These are phyloP conservation scores for Leccinum pellstonianum DNA, from an alignment of 768 basidiomycete species.

Conservation along the genomic window DNA sequence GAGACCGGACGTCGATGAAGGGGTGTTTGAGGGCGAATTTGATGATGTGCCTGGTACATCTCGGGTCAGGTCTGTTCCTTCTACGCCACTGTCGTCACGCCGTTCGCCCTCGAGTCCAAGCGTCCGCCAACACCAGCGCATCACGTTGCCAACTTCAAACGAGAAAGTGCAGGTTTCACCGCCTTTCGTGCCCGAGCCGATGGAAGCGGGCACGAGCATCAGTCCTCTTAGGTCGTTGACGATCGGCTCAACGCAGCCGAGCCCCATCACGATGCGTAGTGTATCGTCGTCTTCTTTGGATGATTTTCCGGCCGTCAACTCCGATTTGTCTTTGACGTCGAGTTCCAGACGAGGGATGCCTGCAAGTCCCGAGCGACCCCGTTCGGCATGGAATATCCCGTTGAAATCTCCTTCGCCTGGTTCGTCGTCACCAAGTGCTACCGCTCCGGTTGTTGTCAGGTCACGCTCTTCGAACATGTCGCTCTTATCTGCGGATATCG, in stretches of 20 bases:
- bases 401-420: constrained; percentile 26
- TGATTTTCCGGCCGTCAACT: constrained; percentile 36
- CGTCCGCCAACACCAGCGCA: constrained; percentile 31
- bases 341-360: constrained; percentile 20
- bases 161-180: constrained; percentile 59
- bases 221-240: constrained; percentile 25
- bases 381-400: constrained; percentile 43
- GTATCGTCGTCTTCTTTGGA: constrained; percentile 26
- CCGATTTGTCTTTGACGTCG: constrained; percentile 28
- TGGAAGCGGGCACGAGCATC: constrained; percentile 47
- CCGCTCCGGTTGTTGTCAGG: constrained; percentile 10
- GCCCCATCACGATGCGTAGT: constrained; percentile 11
- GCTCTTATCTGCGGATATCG: constrained; percentile 16
- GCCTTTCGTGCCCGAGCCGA: constrained; percentile 48
- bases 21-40: constrained; percentile 55
- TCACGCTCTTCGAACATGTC: constrained; percentile 12
- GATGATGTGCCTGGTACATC: constrained; percentile 15
- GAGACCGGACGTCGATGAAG: constrained; percentile 42
- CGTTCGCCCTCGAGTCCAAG: constrained; percentile 21
- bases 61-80: constrained; percentile 5
- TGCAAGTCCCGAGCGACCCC: constrained; percentile 13
- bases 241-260: constrained; percentile 7
- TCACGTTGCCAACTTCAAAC: constrained; percentile 36
- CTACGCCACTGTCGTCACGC: constrained; percentile 8
- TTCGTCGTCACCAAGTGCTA: constrained; percentile 16